Base-by-base conservation (phyloP, 1,284 basidiomycete genomes). In the Takashimella koratensis region DNA sequence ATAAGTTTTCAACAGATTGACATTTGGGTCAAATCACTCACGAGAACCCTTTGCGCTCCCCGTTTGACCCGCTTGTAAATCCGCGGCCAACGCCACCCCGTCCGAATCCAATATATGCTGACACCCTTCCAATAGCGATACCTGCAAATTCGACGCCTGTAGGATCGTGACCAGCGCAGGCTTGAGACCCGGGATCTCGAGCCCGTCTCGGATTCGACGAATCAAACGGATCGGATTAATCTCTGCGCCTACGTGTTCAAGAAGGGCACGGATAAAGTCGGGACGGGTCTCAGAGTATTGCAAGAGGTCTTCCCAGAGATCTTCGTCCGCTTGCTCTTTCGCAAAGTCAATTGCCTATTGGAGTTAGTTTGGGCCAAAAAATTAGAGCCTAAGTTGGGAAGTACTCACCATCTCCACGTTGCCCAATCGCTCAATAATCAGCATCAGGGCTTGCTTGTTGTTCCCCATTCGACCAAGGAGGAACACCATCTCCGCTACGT, bases 271-370 rank as follows among this genome's bases (percentile, higher is more conserved):
- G 49, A 99, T 98, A 78, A 98, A 98, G 0, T 86, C 90, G 88
- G 95, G 96, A 54, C 90, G 80, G 16, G 90, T 92, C 74, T 98
- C 95, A 0, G 95, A 95, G 68, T 98, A 98, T 56, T 82, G 84
- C 20, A 99, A 78, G 11, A 99, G 81, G 71, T 97, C 93, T 67
- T 98, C 95, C 96, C 96, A 99, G 0, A 99, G 83, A 72, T 98
- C 96, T 60, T 93, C 86, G 64, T 98, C 96, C 54, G 87, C 88
- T 73, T 98, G 95, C 72, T 98, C 94, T 68, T 95, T 95, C 0
- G 94, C 95, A 69, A 99, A 99, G 57, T 97, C 94, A 65, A 99
- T 98, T 0, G 95, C 94, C n/a, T n/a, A n/a, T 88, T 91, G 58
- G 19, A 27, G 20, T 43, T 48, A 24, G 30, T 21, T 12, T 39